A percentile compares a stretch with the other conserved stretches of the same genome.
Evolutionary conservation across 495 filamentous ascomycete genomes (phyloP).

Genomic region (Peziza echinospora): DNA sequence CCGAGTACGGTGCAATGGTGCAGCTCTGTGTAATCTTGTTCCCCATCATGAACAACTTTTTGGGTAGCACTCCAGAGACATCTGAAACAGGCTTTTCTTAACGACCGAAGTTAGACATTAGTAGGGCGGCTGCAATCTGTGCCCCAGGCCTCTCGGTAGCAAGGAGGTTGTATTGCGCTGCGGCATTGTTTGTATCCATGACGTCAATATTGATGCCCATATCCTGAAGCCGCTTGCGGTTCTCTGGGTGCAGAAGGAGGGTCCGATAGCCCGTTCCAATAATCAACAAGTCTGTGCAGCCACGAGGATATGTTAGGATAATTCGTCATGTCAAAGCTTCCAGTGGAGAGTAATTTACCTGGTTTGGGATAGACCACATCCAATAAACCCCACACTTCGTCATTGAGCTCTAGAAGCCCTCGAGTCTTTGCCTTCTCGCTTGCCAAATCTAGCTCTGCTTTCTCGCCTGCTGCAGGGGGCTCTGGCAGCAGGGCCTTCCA

Average conservation of each 20-base stretch:
- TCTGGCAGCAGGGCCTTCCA: constrained; percentile 42
- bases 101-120: constrained; percentile 22
- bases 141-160: constrained; percentile 61
- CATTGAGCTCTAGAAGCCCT: constrained; percentile 58
- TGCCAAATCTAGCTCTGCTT: constrained; percentile 1
- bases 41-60: too few relatives aligned
- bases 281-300: constrained; percentile 80
- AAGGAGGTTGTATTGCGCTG: constrained; percentile 70
- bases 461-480: not conserved
- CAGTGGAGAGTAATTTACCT: constrained; percentile 37
- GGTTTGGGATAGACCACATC: constrained; percentile 73
- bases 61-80: too few relatives aligned
- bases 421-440: constrained; percentile 35
- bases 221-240: constrained; percentile 44
- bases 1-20: too few relatives aligned
- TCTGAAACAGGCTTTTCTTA: too few relatives aligned
- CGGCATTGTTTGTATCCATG: constrained; percentile 82
- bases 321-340: too few relatives aligned
- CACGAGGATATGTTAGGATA: too few relatives aligned
- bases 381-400: constrained; percentile 55
- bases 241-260: constrained; percentile 51
- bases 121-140: constrained; percentile 68
- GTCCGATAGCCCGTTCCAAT: constrained; percentile 61
- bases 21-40: too few relatives aligned
- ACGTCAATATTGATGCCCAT: constrained; percentile 75